Base-by-base conservation (phyloP, 139 green algal genomes). In the Closterium sp. region DNA sequence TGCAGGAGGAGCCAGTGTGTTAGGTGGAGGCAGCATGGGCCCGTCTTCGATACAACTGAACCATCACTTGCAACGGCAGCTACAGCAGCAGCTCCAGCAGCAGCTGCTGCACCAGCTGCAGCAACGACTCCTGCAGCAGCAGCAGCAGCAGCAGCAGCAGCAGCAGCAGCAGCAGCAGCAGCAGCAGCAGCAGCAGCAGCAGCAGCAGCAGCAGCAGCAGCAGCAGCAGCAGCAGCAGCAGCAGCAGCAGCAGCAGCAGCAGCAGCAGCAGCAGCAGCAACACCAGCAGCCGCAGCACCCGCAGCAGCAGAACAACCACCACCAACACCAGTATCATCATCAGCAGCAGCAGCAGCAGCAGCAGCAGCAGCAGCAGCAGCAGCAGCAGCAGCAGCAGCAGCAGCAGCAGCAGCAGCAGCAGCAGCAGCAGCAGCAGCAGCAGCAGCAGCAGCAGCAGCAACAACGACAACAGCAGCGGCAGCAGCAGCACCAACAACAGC, bases 301-400 rank as follows among this genome's bases (percentile, higher is more conserved):
- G 81, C n/a, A 85, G 16, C 30, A 85, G 81, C n/a, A 85, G 5
- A 19, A 34, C 21, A 19, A 85, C 21, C 81, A 85, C 3, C 83
- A 86, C 21, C 83, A 34, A 0, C 83, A 86, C 2, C 30, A 86
- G 83, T 23, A 33, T 0, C 83, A 86, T 25, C 83, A 33, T 0
- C n/a, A 86, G 83, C 83, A 32, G 8, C 30, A 32, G 0, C 83
- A 34, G 83, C 55, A 21, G 1, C 83, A 32, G 9, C 83, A 34
- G 30, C 30, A 33, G n/a, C 30, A 32, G 30, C 83, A 23, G 6
- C 83, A 86, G 21, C 83, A 86, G n/a, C n/a, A 34, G 83, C 83
- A 86, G 83, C 83, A 86, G n/a, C 83, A 86, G n/a, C 83, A 86
- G n/a, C n/a, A 34, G 83, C 83, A 86, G 28, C 83, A 86, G 28